Percentiles rank a stretch among this genome's conserved stretches.
Conservation (phyloP, 1,139 yeast genomes). For the Candida sp. region DNA sequence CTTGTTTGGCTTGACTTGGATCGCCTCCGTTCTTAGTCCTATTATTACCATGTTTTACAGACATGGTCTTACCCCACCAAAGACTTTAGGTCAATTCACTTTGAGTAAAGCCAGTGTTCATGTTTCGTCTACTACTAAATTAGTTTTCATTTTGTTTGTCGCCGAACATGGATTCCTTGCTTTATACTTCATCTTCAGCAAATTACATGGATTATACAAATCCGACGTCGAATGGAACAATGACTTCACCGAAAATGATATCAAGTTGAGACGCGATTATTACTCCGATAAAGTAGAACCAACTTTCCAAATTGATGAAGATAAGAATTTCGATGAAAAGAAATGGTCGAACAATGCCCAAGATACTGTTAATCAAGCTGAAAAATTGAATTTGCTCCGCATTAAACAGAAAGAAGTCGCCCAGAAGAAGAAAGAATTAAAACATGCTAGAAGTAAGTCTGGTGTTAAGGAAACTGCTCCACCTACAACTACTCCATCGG, state of each 20-base stretch:
- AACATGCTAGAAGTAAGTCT: not conserved
- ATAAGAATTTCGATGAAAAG: constrained; percentile 11
- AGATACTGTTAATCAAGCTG: constrained; percentile 11
- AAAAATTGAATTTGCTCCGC: not conserved
- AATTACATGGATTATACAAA: constrained; percentile 29
- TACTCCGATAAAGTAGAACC: constrained; percentile 25
- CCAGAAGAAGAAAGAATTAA: constrained; percentile 1
- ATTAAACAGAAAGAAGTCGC: constrained; percentile 4
- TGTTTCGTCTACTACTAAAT: constrained; percentile 40
- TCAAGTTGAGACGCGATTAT: constrained; percentile 38
- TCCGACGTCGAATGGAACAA: constrained; percentile 33
- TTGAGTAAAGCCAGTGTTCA: constrained; percentile 40
- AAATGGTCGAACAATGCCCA: constrained; percentile 22
- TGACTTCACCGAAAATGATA: constrained; percentile 33
- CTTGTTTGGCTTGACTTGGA: constrained; percentile 63
- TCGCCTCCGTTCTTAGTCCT: constrained; percentile 72
- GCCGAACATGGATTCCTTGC: constrained; percentile 57
- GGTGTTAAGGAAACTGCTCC: too few relatives aligned
- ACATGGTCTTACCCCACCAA: constrained; percentile 46
- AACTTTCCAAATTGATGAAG: constrained; percentile 13
- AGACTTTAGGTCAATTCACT: constrained; percentile 38
- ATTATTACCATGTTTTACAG: constrained; percentile 73
- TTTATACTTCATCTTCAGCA: constrained; percentile 24
- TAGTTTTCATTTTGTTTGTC: constrained; percentile 49
- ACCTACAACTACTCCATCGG: not conserved